These are phyloP conservation scores for Penstemon barbatus DNA, from an alignment of 257 asterid species.

Conservation along the genomic window DNA sequence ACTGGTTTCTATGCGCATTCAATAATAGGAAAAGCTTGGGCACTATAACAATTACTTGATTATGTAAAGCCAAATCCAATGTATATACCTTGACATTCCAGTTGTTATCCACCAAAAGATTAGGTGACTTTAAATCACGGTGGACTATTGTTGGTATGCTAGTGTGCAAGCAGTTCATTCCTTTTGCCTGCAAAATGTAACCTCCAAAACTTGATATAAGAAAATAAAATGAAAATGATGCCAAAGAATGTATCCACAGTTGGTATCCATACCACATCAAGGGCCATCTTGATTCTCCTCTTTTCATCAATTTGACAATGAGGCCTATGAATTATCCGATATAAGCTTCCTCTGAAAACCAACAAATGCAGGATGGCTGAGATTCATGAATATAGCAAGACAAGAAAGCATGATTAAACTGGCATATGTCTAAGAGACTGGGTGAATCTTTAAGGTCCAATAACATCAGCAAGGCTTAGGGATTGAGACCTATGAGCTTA, in stretches of 20 bases:
- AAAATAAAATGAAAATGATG: constrained; percentile 18
- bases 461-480: constrained; percentile 2
- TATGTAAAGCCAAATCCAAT: constrained; percentile 22
- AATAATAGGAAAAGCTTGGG: constrained; percentile 7
- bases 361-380: constrained; percentile 28
- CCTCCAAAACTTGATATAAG: constrained; percentile 26
- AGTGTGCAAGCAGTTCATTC: constrained; percentile 98
- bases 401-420: constrained; percentile 16
- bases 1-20: constrained; percentile 7
- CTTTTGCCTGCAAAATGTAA: constrained; percentile 73
- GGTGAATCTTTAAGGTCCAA: neutral
- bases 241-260: constrained; percentile 9
- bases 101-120: constrained; percentile 90
- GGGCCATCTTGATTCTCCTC: constrained; percentile 93
- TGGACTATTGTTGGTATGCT: constrained; percentile 97
- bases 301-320: constrained; percentile 93
- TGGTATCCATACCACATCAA: constrained; percentile 82
- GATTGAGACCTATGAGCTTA: constrained; percentile 4
- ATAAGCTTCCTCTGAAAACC: constrained; percentile 91
- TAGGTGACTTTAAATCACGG: constrained; percentile 96
- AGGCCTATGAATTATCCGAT: constrained; percentile 95
- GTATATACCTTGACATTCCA: constrained; percentile 91
- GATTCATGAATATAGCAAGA: constrained; percentile 29
- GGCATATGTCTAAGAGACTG: constrained; percentile 7
- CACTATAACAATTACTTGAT: constrained; percentile 16